phyloP scores from a whole-genome alignment of 345 rosid genomes.

The Moricandia arvensis region DNA sequence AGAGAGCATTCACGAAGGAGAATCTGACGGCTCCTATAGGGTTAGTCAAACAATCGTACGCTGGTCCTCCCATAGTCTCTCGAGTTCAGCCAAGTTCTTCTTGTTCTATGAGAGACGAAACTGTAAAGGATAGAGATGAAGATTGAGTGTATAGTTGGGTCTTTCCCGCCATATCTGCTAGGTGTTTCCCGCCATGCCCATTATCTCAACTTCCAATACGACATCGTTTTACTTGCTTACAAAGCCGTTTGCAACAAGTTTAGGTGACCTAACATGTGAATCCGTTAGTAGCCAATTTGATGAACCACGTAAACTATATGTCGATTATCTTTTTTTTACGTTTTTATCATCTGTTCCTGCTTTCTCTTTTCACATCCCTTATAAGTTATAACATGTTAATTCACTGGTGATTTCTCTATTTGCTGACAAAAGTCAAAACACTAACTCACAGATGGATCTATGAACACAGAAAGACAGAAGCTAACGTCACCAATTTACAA shows the following conservation, averaged over 20 bases:
- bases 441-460: background rate
- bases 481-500: conserved; percentile 23
- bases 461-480: background rate
- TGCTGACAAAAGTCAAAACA: background rate
- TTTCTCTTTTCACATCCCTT: too few species aligned
- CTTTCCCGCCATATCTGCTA: conserved; percentile 33
- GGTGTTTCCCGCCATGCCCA: conserved; percentile 29
- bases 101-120: background rate
- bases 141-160: background rate
- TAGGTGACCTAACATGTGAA: too few species aligned
- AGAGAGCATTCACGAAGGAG: conserved; percentile 68
- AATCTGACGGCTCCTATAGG: conserved; percentile 55
- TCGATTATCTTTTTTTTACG: too few species aligned
- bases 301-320: too few species aligned
- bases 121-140: background rate
- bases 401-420: too few species aligned
- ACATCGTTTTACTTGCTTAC: background rate
- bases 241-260: too few species aligned
- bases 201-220: background rate
- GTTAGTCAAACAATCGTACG: conserved; percentile 72
- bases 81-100: background rate
- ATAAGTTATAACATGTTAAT: too few species aligned
- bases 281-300: too few species aligned
- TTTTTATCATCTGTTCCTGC: too few species aligned
- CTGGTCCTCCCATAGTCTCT: conserved; percentile 65